Evolutionary conservation across 1,284 basidiomycete genomes (phyloP), one percentile per base, ranked within the genome.

Genomic region (Pseudozyma pruni): DNA sequence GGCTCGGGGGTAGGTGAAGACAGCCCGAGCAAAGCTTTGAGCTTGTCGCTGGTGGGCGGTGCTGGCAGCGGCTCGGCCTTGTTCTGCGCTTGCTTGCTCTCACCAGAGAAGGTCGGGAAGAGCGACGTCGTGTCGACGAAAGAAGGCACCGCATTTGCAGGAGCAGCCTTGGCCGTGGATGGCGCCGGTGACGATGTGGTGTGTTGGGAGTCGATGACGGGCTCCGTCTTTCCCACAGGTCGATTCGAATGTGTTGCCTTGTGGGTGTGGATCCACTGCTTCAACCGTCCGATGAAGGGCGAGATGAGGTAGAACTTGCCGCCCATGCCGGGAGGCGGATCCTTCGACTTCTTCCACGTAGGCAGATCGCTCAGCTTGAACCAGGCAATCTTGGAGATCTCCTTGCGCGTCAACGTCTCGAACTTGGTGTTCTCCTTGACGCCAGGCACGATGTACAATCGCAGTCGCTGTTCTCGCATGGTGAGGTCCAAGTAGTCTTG

Each of bases 301-400:
- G 93, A 90, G 46, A 98, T 94, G 76, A 97, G 87, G 85, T 97
- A 98, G 84, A 97, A 98, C 81, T 93, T 94, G 51, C 92, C 84
- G 47, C 84, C 83, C 45, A 76, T 62, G 71, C 69, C 75, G 47
- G 74, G 72, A 25, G 73, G 71, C 87, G 27, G 88, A 35, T 76
- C 80, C 84, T 89, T 90, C 76, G 90, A 90, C 62, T 90, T 89
- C 80, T 89, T 92, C 93, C 94, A 98, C 0, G 92, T 94, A 0
- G 96, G 96, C 20, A 99, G 85, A 82, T 98, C 94, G 29, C 87
- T 86, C 41, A 98, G 85, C 63, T 86, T 89, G 83, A 97, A 98
- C 96, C 96, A 99, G 79, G 94, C 90, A 75, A 98, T 98, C 86
- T 97, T 94, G 78, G 94, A 96, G 77, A 99, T 99, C 86, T 99